Percentiles rank a stretch among this genome's conserved stretches.
Evolutionary conservation across 2,329 filamentous ascomycete genomes (phyloP).

Genomic region (Purpureocillium takamizusanense): DNA sequence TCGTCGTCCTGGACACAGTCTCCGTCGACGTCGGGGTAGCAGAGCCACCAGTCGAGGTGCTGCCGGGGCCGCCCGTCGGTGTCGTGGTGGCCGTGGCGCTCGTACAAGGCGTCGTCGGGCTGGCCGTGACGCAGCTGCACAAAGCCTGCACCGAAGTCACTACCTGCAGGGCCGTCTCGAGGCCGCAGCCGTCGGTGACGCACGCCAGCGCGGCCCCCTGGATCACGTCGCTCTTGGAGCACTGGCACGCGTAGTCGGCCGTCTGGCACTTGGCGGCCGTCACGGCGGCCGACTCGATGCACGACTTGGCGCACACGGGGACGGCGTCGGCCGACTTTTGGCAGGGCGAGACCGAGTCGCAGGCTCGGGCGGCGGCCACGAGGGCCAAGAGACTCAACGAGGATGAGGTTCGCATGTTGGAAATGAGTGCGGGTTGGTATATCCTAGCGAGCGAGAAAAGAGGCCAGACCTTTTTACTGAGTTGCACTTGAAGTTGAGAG

Average conservation of each 20-base stretch:
- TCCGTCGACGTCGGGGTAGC: background rate
- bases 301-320: conserved; percentile 12
- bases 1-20: no score
- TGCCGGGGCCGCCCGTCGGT: background rate
- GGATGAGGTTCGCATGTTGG: background rate
- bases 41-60: background rate
- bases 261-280: conserved; percentile 11
- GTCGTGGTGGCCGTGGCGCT: conserved; percentile 2
- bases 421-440: background rate
- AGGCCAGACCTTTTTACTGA: no score
- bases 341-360: conserved; percentile 13
- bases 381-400: background rate
- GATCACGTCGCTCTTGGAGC: conserved; percentile 11
- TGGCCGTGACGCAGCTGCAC: conserved; percentile 14
- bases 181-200: conserved; percentile 12
- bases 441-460: no score
- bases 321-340: conserved; percentile 15
- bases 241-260: conserved; percentile 16
- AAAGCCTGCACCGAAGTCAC: conserved; percentile 11
- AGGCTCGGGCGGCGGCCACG: conserved; percentile 3
- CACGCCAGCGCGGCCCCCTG: conserved; percentile 12
- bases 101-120: conserved; percentile 12
- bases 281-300: conserved; percentile 16
- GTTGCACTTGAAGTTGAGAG: no score
- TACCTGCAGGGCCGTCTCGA: conserved; percentile 6